Conservation (phyloP, 805 yeast species). For the Jamesozyma spencerorum region DNA sequence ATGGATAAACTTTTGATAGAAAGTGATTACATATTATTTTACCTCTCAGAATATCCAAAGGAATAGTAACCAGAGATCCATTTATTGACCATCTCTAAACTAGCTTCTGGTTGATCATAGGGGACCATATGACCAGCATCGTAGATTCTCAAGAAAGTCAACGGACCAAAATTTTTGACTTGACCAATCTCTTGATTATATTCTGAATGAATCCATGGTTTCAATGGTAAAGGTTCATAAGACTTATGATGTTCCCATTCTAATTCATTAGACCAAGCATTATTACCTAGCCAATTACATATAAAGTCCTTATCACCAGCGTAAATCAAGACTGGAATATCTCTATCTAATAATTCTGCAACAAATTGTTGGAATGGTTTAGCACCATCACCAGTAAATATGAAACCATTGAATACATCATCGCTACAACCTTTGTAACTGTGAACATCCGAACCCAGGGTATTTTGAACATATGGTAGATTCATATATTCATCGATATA, state of each 20-base stretch:
- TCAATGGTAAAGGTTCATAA: constrained; percentile 36
- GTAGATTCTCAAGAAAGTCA: constrained; percentile 67
- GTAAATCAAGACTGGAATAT: constrained; percentile 72
- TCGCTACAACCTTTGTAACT: constrained; percentile 58
- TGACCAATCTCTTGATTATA: constrained; percentile 50
- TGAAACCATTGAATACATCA: constrained; percentile 58
- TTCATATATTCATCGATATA: constrained; percentile 71
- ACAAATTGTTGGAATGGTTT: constrained; percentile 75
- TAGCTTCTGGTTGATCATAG: constrained; percentile 68
- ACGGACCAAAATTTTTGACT: constrained; percentile 58
- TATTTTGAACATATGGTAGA: constrained; percentile 55
- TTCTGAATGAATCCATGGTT: constrained; percentile 34
- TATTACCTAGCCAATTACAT: constrained; percentile 89
- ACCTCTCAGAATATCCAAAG: constrained; percentile 7
- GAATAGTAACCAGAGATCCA: constrained; percentile 52
- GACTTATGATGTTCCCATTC: constrained; percentile 52
- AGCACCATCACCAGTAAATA: constrained; percentile 74
- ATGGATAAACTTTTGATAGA: no score
- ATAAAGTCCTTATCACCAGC: constrained; percentile 95
- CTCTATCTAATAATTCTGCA: constrained; percentile 55
- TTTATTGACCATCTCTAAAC: constrained; percentile 60
- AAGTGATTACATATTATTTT: no score
- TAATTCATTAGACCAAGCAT: constrained; percentile 66
- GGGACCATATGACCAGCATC: constrained; percentile 95
- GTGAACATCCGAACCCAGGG: constrained; percentile 80